Conservation (phyloP, 2,329 filamentous ascomycete species). For the Monilinia fructigena region DNA sequence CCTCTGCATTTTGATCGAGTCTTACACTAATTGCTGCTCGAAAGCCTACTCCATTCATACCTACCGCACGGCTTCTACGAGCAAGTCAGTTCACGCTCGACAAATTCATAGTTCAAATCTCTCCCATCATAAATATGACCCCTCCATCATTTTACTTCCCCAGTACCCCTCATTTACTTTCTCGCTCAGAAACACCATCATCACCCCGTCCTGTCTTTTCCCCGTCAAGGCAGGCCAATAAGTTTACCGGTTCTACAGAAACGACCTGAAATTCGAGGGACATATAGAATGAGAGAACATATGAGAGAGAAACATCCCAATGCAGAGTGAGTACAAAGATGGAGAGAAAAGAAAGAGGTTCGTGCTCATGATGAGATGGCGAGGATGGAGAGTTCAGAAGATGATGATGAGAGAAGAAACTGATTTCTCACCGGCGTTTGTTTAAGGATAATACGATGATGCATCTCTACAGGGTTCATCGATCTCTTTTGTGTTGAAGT, state of each 20-base stretch:
- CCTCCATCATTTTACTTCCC: not conserved
- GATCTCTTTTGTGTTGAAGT: not conserved
- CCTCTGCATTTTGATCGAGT: not conserved
- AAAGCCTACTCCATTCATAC: not conserved
- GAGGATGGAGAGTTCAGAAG: not conserved
- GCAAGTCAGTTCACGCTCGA: not conserved
- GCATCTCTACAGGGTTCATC: not conserved
- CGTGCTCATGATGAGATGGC: not conserved
- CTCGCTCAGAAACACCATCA: no score
- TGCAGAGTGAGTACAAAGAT: not conserved
- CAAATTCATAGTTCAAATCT: not conserved
- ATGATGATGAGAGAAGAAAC: constrained; percentile 1
- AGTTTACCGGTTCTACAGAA: not conserved
- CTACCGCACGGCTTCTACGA: not conserved
- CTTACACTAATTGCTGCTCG: not conserved
- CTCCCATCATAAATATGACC: not conserved
- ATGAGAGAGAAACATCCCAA: not conserved
- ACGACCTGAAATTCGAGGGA: not conserved
- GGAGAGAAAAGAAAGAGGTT: not conserved
- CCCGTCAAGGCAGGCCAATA: not conserved
- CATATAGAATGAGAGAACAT: not conserved
- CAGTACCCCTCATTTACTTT: not conserved
- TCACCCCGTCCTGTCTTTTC: not conserved
- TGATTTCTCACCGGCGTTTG: constrained; percentile 5
- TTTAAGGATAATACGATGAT: not conserved